Base-by-base conservation (phyloP, 768 basidiomycete species). In the Tremella mesenterica region DNA sequence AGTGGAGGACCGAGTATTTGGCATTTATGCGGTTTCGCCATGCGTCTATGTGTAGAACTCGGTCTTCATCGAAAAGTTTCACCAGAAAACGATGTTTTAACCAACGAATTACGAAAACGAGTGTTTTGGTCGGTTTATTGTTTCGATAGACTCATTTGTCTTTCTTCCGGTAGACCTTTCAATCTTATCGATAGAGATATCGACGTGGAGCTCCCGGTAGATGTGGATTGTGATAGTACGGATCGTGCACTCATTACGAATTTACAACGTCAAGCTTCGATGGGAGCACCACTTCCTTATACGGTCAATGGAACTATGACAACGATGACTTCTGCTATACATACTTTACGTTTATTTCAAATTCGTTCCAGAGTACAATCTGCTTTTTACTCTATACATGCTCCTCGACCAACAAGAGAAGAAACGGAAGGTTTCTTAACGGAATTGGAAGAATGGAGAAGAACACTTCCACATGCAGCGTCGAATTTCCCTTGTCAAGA, bases 51-150 rank as follows among this genome's bases (percentile, higher is more conserved):
- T 16, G 39, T 58, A 10, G 53, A 58, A 29, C 44, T 58, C 18
- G 57, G 57, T 1, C 27, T 58, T 34, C 57, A 58, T 26, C 28
- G 57, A 7, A 29, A 52, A n/a, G 47, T 48, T 18, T 27, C 25
- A n/a, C 48, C 39, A 18, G 12, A 39, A 10, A 26, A 43, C 9
- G 33, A 53, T 34, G 52, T 53, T n/a, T 16, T 49, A 10, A 38
- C 13, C 7, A 41, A 58, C 25, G 52, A 58, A 38, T 48, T 50
- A 26, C 51, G 52, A 25, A 63, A 63, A 44, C 46, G 61, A 33
- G 34, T 53, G 13, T 63, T 59, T 38, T 63, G 61, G 61, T 51
- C 55, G 1, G 49, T 56, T 5, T 63, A 63, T 31, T 46, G 55
- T 16, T 50, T 63, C 23, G 61, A 63, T 31, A 34, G 61, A 38